These are phyloP conservation scores for Leishmania major DNA, from an alignment of 208 protist genomes.

Conservation along the genomic window DNA sequence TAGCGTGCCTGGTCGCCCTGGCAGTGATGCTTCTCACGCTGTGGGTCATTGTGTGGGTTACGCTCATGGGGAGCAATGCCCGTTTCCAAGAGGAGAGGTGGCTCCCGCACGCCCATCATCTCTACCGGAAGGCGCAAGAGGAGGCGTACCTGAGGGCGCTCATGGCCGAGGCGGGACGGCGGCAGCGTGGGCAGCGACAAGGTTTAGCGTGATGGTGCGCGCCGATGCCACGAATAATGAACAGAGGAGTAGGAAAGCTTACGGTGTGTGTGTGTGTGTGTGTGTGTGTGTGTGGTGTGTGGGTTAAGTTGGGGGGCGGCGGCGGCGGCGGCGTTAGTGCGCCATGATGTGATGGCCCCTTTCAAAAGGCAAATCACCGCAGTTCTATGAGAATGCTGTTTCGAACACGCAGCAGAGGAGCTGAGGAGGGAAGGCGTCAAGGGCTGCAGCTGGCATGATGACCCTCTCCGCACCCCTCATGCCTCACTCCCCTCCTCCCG, in stretches of 20 bases:
- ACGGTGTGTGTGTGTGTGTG: background rate
- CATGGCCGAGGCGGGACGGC: background rate
- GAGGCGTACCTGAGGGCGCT: conserved; percentile 2
- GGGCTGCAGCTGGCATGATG: background rate
- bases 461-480: background rate
- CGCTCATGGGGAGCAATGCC: no score
- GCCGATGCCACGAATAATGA: background rate
- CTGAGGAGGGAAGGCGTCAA: background rate
- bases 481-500: background rate
- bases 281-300: background rate
- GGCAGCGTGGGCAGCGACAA: background rate
- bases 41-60: background rate
- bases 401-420: background rate
- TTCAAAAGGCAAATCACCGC: background rate
- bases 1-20: background rate
- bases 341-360: background rate
- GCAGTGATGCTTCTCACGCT: background rate
- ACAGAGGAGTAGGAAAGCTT: background rate
- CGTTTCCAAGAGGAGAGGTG: background rate
- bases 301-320: background rate
- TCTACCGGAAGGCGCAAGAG: background rate
- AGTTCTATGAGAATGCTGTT: background rate
- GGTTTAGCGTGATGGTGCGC: background rate
- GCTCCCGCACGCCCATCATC: background rate
- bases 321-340: no score